These are phyloP conservation scores for Volvox reticuliferus DNA, from an alignment of 139 green algal species.

Conservation along the genomic window DNA sequence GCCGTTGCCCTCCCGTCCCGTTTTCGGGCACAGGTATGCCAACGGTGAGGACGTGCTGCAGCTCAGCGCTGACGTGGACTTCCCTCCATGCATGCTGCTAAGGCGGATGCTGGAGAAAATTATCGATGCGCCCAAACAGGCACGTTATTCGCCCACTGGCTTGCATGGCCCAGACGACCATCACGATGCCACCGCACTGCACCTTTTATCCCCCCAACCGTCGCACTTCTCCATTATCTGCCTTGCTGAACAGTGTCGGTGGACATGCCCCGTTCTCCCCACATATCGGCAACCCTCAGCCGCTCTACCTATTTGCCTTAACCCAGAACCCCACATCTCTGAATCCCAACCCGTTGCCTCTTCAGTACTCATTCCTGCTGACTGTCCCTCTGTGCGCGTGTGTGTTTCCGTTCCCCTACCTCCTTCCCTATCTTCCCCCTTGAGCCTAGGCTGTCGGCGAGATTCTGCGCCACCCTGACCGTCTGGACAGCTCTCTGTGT, in stretches of 20 bases:
- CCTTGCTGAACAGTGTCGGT: too few relatives aligned
- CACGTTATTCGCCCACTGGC: not conserved
- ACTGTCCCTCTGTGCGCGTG: not conserved
- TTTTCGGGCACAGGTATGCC: conserved; percentile 52
- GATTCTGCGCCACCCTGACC: conserved; percentile 56
- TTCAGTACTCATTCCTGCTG: too few relatives aligned
- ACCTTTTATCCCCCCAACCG: too few relatives aligned
- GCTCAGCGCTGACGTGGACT: conserved; percentile 71
- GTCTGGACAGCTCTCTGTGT: conserved; percentile 15
- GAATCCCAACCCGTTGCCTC: too few relatives aligned
- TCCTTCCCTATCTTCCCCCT: not conserved
- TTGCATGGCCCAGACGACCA: too few relatives aligned
- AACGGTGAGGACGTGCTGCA: conserved; percentile 76
- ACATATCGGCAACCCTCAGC: too few relatives aligned
- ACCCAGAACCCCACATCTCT: too few relatives aligned
- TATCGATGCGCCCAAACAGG: conserved; percentile 41
- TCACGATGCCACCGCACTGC: too few relatives aligned
- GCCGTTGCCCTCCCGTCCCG: too few relatives aligned
- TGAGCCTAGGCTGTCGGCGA: conserved; percentile 46
- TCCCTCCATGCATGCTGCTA: conserved; percentile 83
- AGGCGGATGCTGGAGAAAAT: conserved; percentile 68
- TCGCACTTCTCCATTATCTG: too few relatives aligned
- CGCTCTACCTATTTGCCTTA: too few relatives aligned
- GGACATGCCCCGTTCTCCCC: too few relatives aligned
- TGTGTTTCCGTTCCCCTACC: not conserved